Evolutionary conservation across 805 yeast species (phyloP).

Genomic region (Metschnikowia henanensis): DNA sequence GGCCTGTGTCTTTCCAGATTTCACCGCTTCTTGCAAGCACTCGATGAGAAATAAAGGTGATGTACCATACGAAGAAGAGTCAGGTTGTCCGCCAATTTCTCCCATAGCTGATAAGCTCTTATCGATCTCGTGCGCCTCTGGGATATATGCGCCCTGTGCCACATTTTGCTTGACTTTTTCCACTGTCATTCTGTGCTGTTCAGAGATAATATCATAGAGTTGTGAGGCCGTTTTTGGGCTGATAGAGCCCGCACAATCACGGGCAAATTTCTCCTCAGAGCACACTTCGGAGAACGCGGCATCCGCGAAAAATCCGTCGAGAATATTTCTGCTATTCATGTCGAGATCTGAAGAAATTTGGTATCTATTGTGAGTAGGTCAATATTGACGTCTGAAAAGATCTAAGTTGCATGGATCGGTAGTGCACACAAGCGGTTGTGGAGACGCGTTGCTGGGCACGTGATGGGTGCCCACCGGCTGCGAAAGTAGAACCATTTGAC

Average conservation of each 20-base stretch:
- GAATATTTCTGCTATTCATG: slow-evolving; percentile 12
- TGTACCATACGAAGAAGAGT: neutral
- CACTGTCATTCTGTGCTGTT: slow-evolving; percentile 3
- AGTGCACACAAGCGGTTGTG: neutral
- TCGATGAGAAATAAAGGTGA: slow-evolving; percentile 1
- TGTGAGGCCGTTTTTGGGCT: slow-evolving; percentile 1
- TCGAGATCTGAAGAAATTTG: neutral
- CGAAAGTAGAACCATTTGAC: too few relatives aligned
- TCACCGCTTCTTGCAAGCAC: slow-evolving; percentile 2
- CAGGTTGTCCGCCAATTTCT: neutral
- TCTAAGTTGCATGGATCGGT: neutral
- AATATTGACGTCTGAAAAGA: neutral
- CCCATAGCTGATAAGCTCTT: neutral
- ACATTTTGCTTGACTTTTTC: slow-evolving; percentile 1
- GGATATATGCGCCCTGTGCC: neutral
- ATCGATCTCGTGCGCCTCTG: neutral
- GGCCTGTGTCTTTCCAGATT: slow-evolving; percentile 2
- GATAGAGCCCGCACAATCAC: slow-evolving; percentile 3
- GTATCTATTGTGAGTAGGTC: neutral
- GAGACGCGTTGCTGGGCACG: neutral
- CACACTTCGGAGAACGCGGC: slow-evolving; percentile 5
- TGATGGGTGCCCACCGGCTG: neutral
- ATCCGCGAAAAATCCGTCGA: slow-evolving; percentile 8
- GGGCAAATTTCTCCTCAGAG: slow-evolving; percentile 4
- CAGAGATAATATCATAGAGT: slow-evolving; percentile 5